Conservation (phyloP, 805 yeast genomes). For the Yamadazyma tumulicola region DNA sequence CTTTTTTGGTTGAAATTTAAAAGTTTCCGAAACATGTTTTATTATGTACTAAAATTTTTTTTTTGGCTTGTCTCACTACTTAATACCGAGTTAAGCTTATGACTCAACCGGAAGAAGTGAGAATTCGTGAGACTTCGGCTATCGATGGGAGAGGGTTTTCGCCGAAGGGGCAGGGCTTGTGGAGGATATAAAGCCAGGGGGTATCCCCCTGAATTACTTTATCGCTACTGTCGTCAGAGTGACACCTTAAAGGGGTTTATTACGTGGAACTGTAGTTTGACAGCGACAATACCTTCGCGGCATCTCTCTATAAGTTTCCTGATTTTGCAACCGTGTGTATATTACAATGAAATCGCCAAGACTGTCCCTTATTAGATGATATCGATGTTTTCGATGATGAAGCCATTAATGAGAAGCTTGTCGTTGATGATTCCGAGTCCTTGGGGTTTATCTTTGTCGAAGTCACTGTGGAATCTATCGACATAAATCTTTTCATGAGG, state of each 20-base stretch:
- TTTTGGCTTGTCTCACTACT: no score
- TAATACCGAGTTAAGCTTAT: no score
- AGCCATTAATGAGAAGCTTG: conserved; percentile 9
- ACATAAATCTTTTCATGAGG: conserved; percentile 11
- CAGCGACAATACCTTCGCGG: no score
- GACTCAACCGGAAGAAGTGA: no score
- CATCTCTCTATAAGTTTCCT: conserved; percentile 1
- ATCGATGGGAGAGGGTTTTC: neutral
- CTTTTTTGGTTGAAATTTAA: neutral
- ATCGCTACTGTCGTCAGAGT: no score
- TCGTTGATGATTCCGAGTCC: conserved; percentile 1
- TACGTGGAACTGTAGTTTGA: no score
- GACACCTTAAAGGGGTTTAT: no score
- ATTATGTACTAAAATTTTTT: conserved; percentile 5
- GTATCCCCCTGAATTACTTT: no score
- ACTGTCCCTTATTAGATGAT: conserved; percentile 1
- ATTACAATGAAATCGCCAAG: neutral
- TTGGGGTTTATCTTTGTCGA: conserved; percentile 1
- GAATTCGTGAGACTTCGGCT: neutral
- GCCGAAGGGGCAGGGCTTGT: no score
- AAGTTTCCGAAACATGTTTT: conserved; percentile 4
- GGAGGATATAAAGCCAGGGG: no score
- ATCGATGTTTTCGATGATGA: conserved; percentile 12
- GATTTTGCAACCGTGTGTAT: conserved; percentile 2
- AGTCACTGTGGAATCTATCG: conserved; percentile 1